Evolutionary conservation across 148 eudicot genomes (phyloP), one percentile per base, ranked within the genome.

Genomic region (Nyssa sinensis): DNA sequence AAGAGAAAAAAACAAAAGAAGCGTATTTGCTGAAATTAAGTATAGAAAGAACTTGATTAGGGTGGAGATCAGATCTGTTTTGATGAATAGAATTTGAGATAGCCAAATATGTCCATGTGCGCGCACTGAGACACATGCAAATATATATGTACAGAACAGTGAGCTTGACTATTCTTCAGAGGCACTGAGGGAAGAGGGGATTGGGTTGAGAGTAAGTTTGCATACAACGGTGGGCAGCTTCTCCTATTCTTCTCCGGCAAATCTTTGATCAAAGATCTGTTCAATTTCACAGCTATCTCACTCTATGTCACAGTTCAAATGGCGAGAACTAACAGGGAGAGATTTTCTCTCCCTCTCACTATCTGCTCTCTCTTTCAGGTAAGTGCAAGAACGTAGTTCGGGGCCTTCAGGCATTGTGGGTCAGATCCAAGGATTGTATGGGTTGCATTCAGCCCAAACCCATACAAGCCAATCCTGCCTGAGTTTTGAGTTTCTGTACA

Each of bases 121-220:
- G 16, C 3, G 3, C 51, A 44, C 4, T 14, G 11, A 62, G 27
- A 41, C 3, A 57, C 21, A n/a, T n/a, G n/a, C n/a, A n/a, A n/a
- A 59, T 4, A 33, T 25, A 13, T 4, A 73, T 27, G 1, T n/a
- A 14, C 0, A 2, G 57, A 58, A 62, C 19, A 17, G 44, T 33
- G 63, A 76, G 74, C 79, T 76, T 76, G 74, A 76, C 53, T 19
- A 76, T 76, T 70, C 79, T 63, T 13, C 79, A 69, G 58, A 77
- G 74, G 59, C 70, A 77, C 62, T 77, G 79, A 1, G 74, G 74
- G 17, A 69, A 49, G 34, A 39, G 47, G 21, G 74, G 62, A 61
- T 70, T 77, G 61, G 74, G 62, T 34, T 69, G 74, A 70, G 11
- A 69, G 41, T 77, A 44, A 0, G 79, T 47, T 5, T 74, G 37